A percentile compares a stretch with the other conserved stretches of the same genome.
These are phyloP conservation scores for Coniferiporia sulphurascens DNA, from an alignment of 1,284 basidiomycete species.

Conservation along the genomic window DNA sequence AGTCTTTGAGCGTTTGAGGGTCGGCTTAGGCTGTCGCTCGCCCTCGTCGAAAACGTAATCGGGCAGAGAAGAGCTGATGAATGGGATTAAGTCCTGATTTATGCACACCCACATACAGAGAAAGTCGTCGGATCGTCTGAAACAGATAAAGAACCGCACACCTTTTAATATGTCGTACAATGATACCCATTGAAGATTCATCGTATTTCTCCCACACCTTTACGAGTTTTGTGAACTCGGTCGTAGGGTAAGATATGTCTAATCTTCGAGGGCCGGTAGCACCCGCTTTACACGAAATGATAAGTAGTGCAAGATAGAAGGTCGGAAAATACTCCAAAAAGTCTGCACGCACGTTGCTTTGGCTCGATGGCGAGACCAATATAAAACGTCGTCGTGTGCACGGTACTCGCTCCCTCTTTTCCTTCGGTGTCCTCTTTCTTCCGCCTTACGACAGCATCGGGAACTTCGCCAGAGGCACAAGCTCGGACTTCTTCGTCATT, in stretches of 20 bases:
- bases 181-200: conserved; percentile 89
- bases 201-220: conserved; percentile 97
- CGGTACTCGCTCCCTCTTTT: conserved; percentile 70
- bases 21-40: conserved; percentile 64
- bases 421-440: conserved; percentile 79
- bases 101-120: conserved; percentile 11
- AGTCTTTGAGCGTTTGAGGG: conserved; percentile 63
- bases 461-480: conserved; percentile 88
- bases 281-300: conserved; percentile 44
- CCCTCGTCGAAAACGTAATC: conserved; percentile 82
- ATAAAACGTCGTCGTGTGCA: conserved; percentile 94
- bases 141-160: conserved; percentile 29
- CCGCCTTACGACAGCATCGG: conserved; percentile 65
- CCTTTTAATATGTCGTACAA: conserved; percentile 93
- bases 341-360: conserved; percentile 66
- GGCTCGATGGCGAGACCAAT: conserved; percentile 93
- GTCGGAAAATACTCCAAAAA: not conserved
- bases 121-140: not conserved
- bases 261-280: conserved; percentile 72
- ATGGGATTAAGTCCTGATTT: not conserved
- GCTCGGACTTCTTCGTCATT: conserved; percentile 83
- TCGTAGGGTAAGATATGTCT: conserved; percentile 96
- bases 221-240: conserved; percentile 92
- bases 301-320: conserved; percentile 18
- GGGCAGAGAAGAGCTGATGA: conserved; percentile 61